A percentile compares a stretch with the other conserved stretches of the same genome.
Evolutionary conservation across 805 yeast species (phyloP).

Genomic region (Lipomyces kockii): DNA sequence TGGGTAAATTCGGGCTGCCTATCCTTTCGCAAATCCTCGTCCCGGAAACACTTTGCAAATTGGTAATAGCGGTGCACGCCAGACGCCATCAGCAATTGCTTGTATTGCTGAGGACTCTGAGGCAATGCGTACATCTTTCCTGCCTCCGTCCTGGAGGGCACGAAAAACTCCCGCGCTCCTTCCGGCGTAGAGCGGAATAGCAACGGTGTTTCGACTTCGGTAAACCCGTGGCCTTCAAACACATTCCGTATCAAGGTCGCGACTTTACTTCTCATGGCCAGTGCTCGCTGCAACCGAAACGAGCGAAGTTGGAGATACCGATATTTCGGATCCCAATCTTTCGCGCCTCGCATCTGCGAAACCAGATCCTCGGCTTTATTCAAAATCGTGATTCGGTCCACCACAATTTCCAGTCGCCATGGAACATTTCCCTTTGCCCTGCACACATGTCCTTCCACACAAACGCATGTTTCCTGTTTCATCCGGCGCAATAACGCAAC

Average conservation of each 20-base stretch:
- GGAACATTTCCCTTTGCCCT: constrained; percentile 13
- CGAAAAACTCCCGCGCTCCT: constrained; percentile 94
- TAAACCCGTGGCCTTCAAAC: constrained; percentile 55
- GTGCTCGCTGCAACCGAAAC: constrained; percentile 55
- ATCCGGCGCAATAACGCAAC: constrained; percentile 13
- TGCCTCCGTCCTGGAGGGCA: constrained; percentile 73
- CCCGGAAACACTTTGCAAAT: constrained; percentile 91
- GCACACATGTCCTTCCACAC: constrained; percentile 25
- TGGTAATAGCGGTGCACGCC: constrained; percentile 88
- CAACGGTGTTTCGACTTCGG: constrained; percentile 90
- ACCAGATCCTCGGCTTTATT: constrained; percentile 23
- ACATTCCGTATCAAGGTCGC: constrained; percentile 53
- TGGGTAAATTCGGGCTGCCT: constrained; percentile 98
- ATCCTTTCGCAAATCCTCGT: constrained; percentile 92
- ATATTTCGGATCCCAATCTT: constrained; percentile 75
- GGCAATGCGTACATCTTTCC: constrained; percentile 82
- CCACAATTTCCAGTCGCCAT: constrained; percentile 17
- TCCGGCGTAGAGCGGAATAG: constrained; percentile 96
- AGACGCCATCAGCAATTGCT: constrained; percentile 91
- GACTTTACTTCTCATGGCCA: constrained; percentile 61
- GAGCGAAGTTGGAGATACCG: constrained; percentile 79
- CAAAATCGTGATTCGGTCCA: constrained; percentile 14
- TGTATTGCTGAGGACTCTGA: constrained; percentile 97
- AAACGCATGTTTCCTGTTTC: constrained; percentile 33
- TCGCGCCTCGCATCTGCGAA: constrained; percentile 39